Percentiles rank a stretch among this genome's conserved stretches.
These are phyloP conservation scores for Cutaneotrichosporon sp. DNA, from an alignment of 1,284 basidiomycete species.

Conservation along the genomic window DNA sequence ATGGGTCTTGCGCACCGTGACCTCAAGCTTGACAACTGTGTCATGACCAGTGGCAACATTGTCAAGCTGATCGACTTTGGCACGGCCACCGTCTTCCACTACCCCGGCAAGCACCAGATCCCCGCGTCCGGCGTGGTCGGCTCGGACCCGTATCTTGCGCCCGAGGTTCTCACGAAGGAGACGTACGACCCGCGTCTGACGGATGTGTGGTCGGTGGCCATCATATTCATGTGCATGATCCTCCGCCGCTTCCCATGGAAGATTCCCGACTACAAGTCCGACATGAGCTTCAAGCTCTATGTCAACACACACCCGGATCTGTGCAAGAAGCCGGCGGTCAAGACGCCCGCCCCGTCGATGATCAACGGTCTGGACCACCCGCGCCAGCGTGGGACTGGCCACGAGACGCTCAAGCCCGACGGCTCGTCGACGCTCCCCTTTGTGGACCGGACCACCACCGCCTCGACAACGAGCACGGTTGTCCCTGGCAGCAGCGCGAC, in stretches of 20 bases:
- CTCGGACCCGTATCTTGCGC: conserved; percentile 96
- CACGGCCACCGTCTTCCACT: conserved; percentile 98
- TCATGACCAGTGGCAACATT: conserved; percentile 91
- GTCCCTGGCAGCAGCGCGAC: conserved; percentile 19
- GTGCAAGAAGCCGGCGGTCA: conserved; percentile 56
- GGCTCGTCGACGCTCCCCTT: conserved; percentile 47
- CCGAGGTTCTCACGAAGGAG: conserved; percentile 81
- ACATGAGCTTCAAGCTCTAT: conserved; percentile 88
- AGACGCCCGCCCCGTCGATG: conserved; percentile 46
- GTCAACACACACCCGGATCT: conserved; percentile 90
- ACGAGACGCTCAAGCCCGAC: conserved; percentile 37
- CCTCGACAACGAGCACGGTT: conserved; percentile 37
- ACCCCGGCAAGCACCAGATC: conserved; percentile 83
- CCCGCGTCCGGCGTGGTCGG: conserved; percentile 90
- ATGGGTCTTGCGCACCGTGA: conserved; percentile 98
- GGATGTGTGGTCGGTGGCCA: conserved; percentile 97
- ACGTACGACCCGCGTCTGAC: conserved; percentile 95
- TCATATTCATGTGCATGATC: conserved; percentile 99
- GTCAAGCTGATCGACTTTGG: conserved; percentile 99
- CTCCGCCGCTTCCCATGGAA: conserved; percentile 99
- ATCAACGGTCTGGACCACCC: conserved; percentile 34
- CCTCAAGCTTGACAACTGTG: conserved; percentile 99
- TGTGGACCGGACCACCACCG: conserved; percentile 30
- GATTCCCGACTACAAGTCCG: conserved; percentile 91
- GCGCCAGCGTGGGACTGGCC: conserved; percentile 22